phyloP scores from a whole-genome alignment of 371 early-diverging fungal species.

The Phascolomyces articulosus region DNA sequence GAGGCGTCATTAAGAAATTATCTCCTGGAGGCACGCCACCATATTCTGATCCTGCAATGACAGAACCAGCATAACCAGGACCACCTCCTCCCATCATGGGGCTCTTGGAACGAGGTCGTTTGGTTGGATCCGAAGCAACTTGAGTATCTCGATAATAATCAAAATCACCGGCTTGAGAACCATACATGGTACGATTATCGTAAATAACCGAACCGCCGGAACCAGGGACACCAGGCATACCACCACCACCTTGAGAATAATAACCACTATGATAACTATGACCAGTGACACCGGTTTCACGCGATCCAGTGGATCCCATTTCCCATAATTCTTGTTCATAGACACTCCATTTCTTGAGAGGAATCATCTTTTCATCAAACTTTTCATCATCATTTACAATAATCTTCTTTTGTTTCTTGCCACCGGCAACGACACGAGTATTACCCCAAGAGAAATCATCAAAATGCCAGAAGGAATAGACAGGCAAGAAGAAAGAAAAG shows the following conservation, averaged over 20 bases:
- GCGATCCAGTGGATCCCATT: slow-evolving; percentile 58
- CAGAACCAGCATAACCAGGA: slow-evolving; percentile 21
- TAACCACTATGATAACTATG: slow-evolving; percentile 40
- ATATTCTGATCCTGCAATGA: slow-evolving; percentile 21
- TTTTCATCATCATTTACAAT: slow-evolving; percentile 69
- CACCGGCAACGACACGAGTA: slow-evolving; percentile 80
- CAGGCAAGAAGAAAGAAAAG: slow-evolving; percentile 80
- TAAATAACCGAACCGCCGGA: slow-evolving; percentile 34
- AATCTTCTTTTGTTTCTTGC: slow-evolving; percentile 70
- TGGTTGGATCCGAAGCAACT: slow-evolving; percentile 18
- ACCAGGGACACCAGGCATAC: slow-evolving; percentile 1
- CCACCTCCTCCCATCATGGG: slow-evolving; percentile 22
- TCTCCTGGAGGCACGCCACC: slow-evolving; percentile 3
- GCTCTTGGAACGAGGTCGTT: slow-evolving; percentile 32
- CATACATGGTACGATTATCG: slow-evolving; percentile 47
- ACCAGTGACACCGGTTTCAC: slow-evolving; percentile 54
- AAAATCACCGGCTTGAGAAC: slow-evolving; percentile 44
- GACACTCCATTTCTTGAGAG: slow-evolving; percentile 91
- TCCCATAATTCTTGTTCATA: slow-evolving; percentile 89
- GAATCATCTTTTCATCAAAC: slow-evolving; percentile 88
- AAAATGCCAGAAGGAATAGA: slow-evolving; percentile 90
- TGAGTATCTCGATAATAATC: slow-evolving; percentile 55
- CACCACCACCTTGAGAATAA: slow-evolving; percentile 29
- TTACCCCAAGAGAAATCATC: slow-evolving; percentile 96
- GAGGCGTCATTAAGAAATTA: slow-evolving; percentile 32